Evolutionary conservation across 305 asterid species (phyloP).

Genomic region (Fraxinus xanthoxyloides): DNA sequence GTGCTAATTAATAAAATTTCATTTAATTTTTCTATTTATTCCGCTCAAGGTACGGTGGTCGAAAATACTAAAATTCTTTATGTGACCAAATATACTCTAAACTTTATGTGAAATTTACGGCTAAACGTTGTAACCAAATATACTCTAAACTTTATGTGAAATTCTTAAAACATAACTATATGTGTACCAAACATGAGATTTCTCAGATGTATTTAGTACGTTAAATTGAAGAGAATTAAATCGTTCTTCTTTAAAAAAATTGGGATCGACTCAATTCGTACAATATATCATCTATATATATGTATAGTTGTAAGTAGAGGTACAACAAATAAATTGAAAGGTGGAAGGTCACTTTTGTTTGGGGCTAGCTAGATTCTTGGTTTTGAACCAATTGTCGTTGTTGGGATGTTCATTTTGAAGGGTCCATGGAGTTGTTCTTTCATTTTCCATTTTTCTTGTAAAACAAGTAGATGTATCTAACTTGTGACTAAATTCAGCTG

Average conservation of each 20-base stretch:
- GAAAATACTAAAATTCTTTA: no score
- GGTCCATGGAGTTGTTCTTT: background rate
- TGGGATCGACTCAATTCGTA: background rate
- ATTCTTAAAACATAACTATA: background rate
- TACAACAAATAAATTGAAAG: background rate
- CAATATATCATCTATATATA: background rate
- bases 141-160: background rate
- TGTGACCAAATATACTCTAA: no score
- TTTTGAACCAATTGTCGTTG: background rate
- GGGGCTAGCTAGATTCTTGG: background rate
- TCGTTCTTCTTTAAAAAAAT: background rate
- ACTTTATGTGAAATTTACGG: no score
- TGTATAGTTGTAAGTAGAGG: background rate
- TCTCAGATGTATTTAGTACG: no score
- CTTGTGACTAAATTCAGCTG: background rate
- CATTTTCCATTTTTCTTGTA: background rate
- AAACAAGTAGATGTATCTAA: background rate
- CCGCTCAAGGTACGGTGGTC: background rate
- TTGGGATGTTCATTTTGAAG: background rate
- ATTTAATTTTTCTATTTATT: background rate
- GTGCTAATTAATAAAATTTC: background rate
- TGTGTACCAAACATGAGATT: background rate
- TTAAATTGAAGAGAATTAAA: background rate
- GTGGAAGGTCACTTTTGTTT: background rate
- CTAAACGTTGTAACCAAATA: background rate